Conservation (phyloP, 306 rosid genomes). For the Potentilla sterilis region DNA sequence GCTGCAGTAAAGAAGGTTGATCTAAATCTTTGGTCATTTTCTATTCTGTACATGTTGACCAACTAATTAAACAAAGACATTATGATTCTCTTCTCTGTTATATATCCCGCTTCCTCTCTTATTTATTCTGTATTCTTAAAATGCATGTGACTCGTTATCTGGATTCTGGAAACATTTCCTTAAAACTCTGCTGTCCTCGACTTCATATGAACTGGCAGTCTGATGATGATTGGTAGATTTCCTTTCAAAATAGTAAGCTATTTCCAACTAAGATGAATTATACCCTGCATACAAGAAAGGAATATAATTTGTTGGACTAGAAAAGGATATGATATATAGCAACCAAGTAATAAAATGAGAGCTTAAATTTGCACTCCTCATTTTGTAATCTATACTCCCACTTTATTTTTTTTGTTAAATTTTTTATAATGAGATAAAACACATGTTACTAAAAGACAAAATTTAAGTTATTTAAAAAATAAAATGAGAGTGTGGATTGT, state of each 20-base stretch:
- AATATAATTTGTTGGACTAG: neutral
- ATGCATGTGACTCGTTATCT: neutral
- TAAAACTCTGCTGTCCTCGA: neutral
- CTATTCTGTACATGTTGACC: neutral
- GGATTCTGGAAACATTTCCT: neutral
- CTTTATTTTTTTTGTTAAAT: too few relatives aligned
- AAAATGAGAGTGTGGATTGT: too few relatives aligned
- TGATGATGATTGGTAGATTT: conserved; percentile 2
- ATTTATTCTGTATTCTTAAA: neutral
- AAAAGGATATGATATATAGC: neutral
- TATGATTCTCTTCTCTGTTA: too few relatives aligned
- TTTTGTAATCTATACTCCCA: too few relatives aligned
- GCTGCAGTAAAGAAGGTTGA: neutral
- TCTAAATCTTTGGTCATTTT: neutral
- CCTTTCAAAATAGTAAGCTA: neutral
- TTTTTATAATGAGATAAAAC: too few relatives aligned
- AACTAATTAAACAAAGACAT: neutral
- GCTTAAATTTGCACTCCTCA: too few relatives aligned
- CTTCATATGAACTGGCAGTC: neutral
- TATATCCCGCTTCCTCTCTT: neutral
- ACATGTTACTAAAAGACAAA: too few relatives aligned
- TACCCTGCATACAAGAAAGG: neutral
- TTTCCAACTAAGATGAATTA: neutral
- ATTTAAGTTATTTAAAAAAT: too few relatives aligned
- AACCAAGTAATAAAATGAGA: neutral